Conservation (phyloP, 2,329 filamentous ascomycete genomes). For the Aspergillus floridensis region DNA sequence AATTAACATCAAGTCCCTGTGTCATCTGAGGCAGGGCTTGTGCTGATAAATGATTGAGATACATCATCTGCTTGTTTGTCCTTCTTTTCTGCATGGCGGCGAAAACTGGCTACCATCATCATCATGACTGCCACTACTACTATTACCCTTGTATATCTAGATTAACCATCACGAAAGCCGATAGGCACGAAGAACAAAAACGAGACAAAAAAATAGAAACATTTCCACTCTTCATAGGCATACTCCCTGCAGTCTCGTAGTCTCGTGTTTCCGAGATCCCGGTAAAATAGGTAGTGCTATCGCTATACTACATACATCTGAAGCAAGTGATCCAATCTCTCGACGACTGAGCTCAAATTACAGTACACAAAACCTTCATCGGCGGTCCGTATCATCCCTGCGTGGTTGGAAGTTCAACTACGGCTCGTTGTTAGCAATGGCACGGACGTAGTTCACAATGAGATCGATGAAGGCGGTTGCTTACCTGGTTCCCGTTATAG, state of each 20-base stretch:
- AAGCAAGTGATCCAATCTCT: not conserved
- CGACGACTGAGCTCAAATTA: not conserved
- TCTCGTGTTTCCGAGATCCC: not conserved
- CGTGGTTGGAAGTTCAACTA: slow-evolving; percentile 26
- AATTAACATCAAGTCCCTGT: not conserved
- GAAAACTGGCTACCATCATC: slow-evolving; percentile 11
- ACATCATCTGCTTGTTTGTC: slow-evolving; percentile 14
- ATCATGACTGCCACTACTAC: not conserved
- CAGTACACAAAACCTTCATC: not conserved
- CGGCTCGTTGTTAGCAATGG: not conserved
- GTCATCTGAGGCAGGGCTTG: not conserved
- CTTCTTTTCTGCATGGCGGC: slow-evolving; percentile 24
- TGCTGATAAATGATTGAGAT: not conserved
- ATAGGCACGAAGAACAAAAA: not conserved
- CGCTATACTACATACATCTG: slow-evolving; percentile 9
- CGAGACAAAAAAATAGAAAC: not conserved
- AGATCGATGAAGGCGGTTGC: slow-evolving; percentile 26
- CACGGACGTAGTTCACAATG: not conserved
- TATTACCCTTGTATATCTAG: slow-evolving; percentile 4
- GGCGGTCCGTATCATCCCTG: slow-evolving; percentile 10
- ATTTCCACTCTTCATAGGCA: not conserved
- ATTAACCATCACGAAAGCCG: not conserved
- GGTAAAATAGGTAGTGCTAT: not conserved
- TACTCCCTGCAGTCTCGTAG: not conserved
- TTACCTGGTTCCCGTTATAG: slow-evolving; percentile 88